Evolutionary conservation across 2,329 filamentous ascomycete genomes (phyloP), one percentile per base, ranked within the genome.

Genomic region (Ceratocystis alfenasii): DNA sequence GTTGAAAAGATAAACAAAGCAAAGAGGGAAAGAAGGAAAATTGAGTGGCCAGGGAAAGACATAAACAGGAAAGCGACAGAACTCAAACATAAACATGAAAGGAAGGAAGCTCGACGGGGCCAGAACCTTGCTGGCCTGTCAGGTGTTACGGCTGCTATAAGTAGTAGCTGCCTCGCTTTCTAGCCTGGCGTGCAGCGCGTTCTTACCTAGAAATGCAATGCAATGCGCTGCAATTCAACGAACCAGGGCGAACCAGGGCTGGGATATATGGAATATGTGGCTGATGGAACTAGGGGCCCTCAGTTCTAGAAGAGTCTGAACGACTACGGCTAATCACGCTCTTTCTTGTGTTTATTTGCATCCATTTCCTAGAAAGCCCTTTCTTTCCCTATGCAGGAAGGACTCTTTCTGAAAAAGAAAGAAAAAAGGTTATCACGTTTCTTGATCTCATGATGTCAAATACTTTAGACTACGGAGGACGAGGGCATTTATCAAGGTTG

Each of bases 21-120:
- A 50, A 22, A 50, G 20, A 33, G 44, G 62, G 50, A 63, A 63
- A 50, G 30, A 41, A 25, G 12, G 44, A 30, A 63, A 63, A 63
- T 63, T 63, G 62, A 63, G 62, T 63, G 62, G 44, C 25, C 44
- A 53, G 45, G 28, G 28, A 63, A 36, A 41, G 25, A 63, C 17
- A 62, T 44, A 62, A 45, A 62, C 36, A 45, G 45, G 60, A 41
- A 62, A 30, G 57, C 20, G 28, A 15, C 44, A 25, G 25, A 50
- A 63, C 20, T 36, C 22, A 63, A 63, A 36, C 44, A 62, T 17
- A n/a, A 46, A 62, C 44, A 62, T 45, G 61, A 61, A 30, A 61
- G 36, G 33, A 7, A 36, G 41, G 46, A 63, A 20, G 7, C 44
- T 25, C 36, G 10, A 41, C 36, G 15, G 36, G 45, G 45, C 45